Evolutionary conservation across 2,329 filamentous ascomycete genomes (phyloP), one percentile per base, ranked within the genome.

Genomic region (Colletotrichum kahawae): DNA sequence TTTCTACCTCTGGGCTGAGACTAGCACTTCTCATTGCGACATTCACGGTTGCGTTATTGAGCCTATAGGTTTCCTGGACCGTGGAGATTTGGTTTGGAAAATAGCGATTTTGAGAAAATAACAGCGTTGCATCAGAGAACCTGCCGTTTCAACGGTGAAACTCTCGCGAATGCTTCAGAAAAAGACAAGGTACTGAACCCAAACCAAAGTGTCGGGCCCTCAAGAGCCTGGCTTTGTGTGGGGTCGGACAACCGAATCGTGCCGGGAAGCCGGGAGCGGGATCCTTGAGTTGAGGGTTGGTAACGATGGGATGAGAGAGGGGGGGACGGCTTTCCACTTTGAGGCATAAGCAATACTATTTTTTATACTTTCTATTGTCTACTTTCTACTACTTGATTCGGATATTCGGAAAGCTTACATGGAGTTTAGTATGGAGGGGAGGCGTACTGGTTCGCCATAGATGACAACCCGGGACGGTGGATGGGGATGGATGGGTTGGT

Each of bases 1-100:
- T 66, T 1, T 62, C 72, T 5, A 62, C 33, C 13, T 57, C 68
- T 14, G 64, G 68, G 6, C 5, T 75, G 27, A 65, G 60, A 14
- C 67, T 77, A 10, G 75, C 72, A 38, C 36, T 69, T 7, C 27
- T 77, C 13, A 14, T 76, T 29, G 66, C 71, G 12, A 48, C 38
- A 2, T 60, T 74, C 10, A 70, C 65, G 5, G 48, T 66, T 16
- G 64, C 59, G 3, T 18, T 74, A 14, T 62, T 76, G 65, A 69
- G 64, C 16, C 48, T 76, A 56, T 76, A 76, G 71, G 43, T 62
- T 34, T 21, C 14, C 21, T 36, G n/a, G 10, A 2, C 2, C 4
- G 7, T 2, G 56, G 56, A 9, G 56, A 31, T 38, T 34, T 9
- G 14, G 24, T n/a, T 8, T 63, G 7, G 29, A 29, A 59, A 63